Conservation (phyloP, 331 rosid genomes). For the Erythrophleum ivorense region DNA sequence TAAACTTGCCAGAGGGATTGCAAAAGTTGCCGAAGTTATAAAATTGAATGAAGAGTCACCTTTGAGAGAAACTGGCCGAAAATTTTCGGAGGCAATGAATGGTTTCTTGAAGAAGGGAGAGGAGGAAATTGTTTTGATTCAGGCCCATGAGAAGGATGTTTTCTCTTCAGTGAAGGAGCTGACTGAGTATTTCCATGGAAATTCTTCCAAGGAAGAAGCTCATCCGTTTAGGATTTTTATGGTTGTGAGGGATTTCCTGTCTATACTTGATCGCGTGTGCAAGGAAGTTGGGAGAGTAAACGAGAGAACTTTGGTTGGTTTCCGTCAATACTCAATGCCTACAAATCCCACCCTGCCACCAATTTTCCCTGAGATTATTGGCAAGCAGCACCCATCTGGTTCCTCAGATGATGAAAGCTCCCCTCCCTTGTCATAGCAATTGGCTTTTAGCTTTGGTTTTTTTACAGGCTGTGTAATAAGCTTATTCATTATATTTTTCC, state of each 20-base stretch:
- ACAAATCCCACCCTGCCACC: constrained; percentile 45
- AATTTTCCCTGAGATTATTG: constrained; percentile 54
- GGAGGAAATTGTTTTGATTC: constrained; percentile 63
- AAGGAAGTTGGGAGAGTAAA: constrained; percentile 80
- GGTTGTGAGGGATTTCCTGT: constrained; percentile 85
- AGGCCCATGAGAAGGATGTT: constrained; percentile 62
- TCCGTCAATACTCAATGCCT: constrained; percentile 53
- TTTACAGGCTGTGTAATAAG: constrained; percentile 35
- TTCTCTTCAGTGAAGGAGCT: constrained; percentile 73
- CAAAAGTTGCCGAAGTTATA: constrained; percentile 59
- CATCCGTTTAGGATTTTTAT: constrained; percentile 76
- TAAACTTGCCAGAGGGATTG: constrained; percentile 68
- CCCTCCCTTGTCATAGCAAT: constrained; percentile 40
- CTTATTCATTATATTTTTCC: constrained; percentile 12
- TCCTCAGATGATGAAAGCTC: constrained; percentile 58
- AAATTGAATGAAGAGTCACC: constrained; percentile 62
- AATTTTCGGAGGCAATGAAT: constrained; percentile 67
- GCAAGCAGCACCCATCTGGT: constrained; percentile 51
- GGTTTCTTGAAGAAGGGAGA: constrained; percentile 69
- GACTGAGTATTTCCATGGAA: constrained; percentile 87
- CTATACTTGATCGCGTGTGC: constrained; percentile 79
- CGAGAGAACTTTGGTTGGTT: constrained; percentile 76
- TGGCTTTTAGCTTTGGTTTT: not conserved
- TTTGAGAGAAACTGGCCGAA: constrained; percentile 55
- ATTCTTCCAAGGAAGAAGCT: constrained; percentile 89